phyloP scores from a whole-genome alignment of 768 basidiomycete species.

The Fibroporia radiculosa region DNA sequence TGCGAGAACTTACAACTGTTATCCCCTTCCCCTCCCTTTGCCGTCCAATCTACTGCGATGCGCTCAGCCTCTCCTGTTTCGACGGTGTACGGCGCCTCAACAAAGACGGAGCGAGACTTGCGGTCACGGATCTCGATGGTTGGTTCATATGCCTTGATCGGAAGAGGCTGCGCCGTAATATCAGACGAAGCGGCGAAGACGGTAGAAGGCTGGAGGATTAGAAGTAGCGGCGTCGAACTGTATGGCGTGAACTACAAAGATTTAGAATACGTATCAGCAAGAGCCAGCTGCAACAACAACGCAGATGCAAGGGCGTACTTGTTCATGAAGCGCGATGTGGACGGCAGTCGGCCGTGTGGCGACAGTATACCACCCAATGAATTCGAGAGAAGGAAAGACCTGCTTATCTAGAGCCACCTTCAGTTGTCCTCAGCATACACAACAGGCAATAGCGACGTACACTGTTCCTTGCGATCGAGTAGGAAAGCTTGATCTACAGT shows the following conservation, averaged over 20 bases:
- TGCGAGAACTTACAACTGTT: slow-evolving; percentile 56
- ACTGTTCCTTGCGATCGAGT: slow-evolving; percentile 79
- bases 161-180: slow-evolving; percentile 67
- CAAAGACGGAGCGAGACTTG: slow-evolving; percentile 68
- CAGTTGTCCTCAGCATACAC: no score
- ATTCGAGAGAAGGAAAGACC: slow-evolving; percentile 94
- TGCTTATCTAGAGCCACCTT: slow-evolving; percentile 70
- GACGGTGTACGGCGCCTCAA: slow-evolving; percentile 80
- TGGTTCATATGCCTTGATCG: slow-evolving; percentile 90
- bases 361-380: slow-evolving; percentile 97
- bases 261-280: neutral
- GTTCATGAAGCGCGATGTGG: slow-evolving; percentile 81
- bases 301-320: slow-evolving; percentile 38
- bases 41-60: slow-evolving; percentile 96
- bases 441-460: slow-evolving; percentile 32
- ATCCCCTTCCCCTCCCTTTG: slow-evolving; percentile 75
- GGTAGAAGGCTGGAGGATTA: slow-evolving; percentile 57
- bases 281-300: no score
- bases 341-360: slow-evolving; percentile 62
- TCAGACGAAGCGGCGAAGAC: slow-evolving; percentile 34
- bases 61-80: slow-evolving; percentile 98
- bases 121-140: slow-evolving; percentile 80
- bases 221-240: slow-evolving; percentile 84
- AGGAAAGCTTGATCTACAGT: slow-evolving; percentile 79
- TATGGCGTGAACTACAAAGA: slow-evolving; percentile 64